Evolutionary conservation across 331 rosid genomes (phyloP).

Genomic region (Malus hybrid): DNA sequence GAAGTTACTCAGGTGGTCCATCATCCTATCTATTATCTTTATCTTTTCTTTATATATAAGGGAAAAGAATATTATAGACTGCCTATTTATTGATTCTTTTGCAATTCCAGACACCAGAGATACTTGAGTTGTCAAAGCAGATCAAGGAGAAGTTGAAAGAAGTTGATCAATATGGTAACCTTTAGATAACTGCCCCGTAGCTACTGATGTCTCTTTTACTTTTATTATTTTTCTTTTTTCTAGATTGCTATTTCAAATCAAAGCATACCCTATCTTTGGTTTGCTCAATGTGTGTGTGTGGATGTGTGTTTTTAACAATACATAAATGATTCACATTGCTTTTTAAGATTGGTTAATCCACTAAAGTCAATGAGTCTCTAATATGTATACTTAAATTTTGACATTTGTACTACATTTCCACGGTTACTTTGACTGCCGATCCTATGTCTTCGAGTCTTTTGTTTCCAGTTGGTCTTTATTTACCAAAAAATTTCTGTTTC

Average conservation of each 20-base stretch:
- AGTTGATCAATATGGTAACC: slow-evolving; percentile 79
- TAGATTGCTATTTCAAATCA: neutral
- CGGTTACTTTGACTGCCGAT: neutral
- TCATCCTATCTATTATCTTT: neutral
- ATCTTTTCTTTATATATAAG: neutral
- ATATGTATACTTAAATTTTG: neutral
- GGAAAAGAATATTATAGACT: neutral
- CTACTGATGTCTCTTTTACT: neutral
- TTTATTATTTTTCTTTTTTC: neutral
- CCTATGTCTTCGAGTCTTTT: neutral
- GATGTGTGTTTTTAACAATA: neutral
- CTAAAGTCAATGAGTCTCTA: neutral
- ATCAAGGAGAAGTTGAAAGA: slow-evolving; percentile 88
- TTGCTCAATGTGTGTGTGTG: neutral
- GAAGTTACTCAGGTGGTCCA: slow-evolving; percentile 80
- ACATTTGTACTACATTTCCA: neutral
- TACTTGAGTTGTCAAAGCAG: slow-evolving; percentile 72
- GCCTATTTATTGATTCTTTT: neutral
- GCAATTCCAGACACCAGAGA: slow-evolving; percentile 69
- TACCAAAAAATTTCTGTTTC: neutral
- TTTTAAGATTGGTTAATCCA: neutral
- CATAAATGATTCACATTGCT: neutral
- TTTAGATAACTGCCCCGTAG: neutral
- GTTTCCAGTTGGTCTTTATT: neutral
- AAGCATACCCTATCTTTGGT: neutral